A percentile compares a stretch with the other conserved stretches of the same genome.
Conservation (phyloP, 2,329 filamentous ascomycete species). For the Alternaria ethzedia region DNA sequence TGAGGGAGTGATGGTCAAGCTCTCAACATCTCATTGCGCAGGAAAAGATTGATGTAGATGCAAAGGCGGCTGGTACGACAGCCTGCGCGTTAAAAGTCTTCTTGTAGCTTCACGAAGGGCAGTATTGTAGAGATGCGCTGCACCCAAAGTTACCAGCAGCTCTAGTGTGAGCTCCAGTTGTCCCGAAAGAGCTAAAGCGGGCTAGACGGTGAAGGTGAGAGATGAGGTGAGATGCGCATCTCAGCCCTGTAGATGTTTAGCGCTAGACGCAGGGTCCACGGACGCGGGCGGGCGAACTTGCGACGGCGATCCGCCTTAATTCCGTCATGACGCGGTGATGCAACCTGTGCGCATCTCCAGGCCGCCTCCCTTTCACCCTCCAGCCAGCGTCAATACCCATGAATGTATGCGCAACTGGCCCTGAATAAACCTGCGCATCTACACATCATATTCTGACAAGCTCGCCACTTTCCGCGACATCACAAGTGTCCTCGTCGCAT, state of each 20-base stretch:
- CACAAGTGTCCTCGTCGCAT: neutral
- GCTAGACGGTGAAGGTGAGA: slow-evolving; percentile 8
- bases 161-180: neutral
- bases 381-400: neutral
- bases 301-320: slow-evolving; percentile 5
- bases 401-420: neutral
- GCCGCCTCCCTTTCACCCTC: neutral
- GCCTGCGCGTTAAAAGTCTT: neutral
- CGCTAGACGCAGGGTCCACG: slow-evolving; percentile 14
- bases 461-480: neutral
- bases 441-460: neutral
- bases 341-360: neutral
- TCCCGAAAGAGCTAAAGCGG: neutral
- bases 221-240: slow-evolving; percentile 4
- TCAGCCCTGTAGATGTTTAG: slow-evolving; percentile 4
- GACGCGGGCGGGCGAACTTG: slow-evolving; percentile 14
- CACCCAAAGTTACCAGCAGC: neutral
- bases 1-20: neutral
- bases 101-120: neutral
- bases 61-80: neutral
- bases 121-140: neutral
- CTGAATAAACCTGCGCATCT: no score
- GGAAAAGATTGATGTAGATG: neutral
- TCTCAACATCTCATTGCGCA: neutral
- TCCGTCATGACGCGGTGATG: slow-evolving; percentile 24